Evolutionary conservation across 73 alveolate species (phyloP).

Genomic region (Tetrahymena thermophila): DNA sequence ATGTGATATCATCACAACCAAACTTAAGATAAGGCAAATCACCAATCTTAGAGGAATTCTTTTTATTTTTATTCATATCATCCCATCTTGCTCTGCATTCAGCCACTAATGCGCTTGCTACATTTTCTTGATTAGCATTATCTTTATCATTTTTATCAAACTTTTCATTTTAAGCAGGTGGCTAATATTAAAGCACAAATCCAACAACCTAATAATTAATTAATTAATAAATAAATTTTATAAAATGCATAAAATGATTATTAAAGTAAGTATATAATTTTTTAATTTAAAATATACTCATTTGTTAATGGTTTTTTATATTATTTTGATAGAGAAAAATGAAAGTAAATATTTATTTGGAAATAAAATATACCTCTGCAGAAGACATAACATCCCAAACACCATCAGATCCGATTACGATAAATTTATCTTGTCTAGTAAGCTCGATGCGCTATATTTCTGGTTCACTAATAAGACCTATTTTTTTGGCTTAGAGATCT

Average conservation of each 20-base stretch:
- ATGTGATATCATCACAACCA: conserved; percentile 47
- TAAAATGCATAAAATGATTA: not conserved
- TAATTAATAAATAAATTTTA: not conserved
- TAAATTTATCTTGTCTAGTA: conserved; percentile 72
- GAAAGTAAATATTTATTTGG: too few relatives aligned
- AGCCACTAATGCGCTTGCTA: conserved; percentile 45
- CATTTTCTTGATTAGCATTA: conserved; percentile 49
- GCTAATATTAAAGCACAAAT: not conserved
- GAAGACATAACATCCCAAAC: conserved; percentile 78
- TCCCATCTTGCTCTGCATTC: conserved; percentile 75
- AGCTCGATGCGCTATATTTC: conserved; percentile 73
- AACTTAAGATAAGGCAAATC: conserved; percentile 39
- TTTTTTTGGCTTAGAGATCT: conserved; percentile 76
- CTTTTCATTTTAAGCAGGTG: not conserved
- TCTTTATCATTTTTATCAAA: conserved; percentile 17
- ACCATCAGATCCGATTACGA: conserved; percentile 82
- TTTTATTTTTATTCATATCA: conserved; percentile 33
- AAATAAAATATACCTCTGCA: conserved; percentile 72
- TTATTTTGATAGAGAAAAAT: too few relatives aligned
- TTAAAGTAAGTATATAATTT: too few relatives aligned
- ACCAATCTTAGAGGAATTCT: conserved; percentile 37
- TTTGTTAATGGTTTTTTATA: not conserved
- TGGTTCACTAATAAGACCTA: conserved; percentile 78
- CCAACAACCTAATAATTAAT: not conserved
- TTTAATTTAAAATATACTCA: too few relatives aligned